phyloP scores from a whole-genome alignment of 2,329 filamentous ascomycete genomes.

The Talaromyces sp. region DNA sequence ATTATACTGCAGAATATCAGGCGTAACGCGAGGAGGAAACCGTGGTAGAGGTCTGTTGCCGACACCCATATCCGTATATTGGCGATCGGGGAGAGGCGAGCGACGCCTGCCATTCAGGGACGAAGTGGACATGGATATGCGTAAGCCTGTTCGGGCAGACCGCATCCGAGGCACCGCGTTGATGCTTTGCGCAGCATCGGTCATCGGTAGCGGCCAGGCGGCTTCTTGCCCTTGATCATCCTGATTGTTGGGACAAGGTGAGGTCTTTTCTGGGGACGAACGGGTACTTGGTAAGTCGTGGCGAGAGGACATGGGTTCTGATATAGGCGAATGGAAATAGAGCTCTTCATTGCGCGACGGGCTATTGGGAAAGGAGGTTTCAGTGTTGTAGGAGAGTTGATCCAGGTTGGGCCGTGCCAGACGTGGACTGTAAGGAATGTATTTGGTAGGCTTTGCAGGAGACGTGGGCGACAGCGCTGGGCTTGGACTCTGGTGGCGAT shows the following conservation, averaged over 20 bases:
- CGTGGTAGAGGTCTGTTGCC: constrained; percentile 27
- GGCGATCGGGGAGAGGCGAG: constrained; percentile 22
- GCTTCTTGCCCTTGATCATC: constrained; percentile 2
- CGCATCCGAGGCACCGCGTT: constrained; percentile 3
- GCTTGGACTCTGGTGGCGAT: constrained; percentile 2
- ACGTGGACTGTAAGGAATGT: constrained; percentile 12
- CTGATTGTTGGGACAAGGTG: background rate
- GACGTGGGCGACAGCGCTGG: background rate
- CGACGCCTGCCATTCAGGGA: constrained; percentile 28
- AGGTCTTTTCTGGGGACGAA: background rate
- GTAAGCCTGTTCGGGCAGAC: constrained; percentile 23
- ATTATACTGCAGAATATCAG: constrained; percentile 27
- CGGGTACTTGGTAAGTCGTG: constrained; percentile 2
- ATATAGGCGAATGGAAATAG: background rate
- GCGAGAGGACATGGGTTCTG: constrained; percentile 6
- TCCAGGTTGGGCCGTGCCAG: background rate
- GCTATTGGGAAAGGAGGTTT: background rate
- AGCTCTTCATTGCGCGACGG: constrained; percentile 8
- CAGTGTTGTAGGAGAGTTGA: background rate
- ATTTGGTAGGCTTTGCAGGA: constrained; percentile 1
- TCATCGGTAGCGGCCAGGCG: constrained; percentile 10
- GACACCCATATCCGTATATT: constrained; percentile 20
- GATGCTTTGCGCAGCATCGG: constrained; percentile 2
- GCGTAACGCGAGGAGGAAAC: constrained; percentile 26
- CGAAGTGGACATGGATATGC: constrained; percentile 36